Conservation (phyloP, 2,329 filamentous ascomycete species). For the Simplicillium aogashimaense region DNA sequence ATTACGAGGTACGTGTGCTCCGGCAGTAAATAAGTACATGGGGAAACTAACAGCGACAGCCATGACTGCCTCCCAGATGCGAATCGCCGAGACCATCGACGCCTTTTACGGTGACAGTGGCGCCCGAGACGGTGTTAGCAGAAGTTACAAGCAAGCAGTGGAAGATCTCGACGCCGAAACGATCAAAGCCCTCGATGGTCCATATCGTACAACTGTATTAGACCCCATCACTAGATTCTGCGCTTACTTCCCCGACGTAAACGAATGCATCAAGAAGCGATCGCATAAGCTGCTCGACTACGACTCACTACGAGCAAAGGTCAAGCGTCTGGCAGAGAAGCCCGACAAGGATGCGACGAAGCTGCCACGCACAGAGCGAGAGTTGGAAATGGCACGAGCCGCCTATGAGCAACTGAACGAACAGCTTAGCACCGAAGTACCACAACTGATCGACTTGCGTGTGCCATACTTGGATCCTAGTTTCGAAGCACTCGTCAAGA, state of each 20-base stretch:
- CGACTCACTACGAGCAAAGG: conserved; percentile 87
- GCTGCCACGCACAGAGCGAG: conserved; percentile 90
- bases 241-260: conserved; percentile 97
- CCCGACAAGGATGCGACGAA: conserved; percentile 98
- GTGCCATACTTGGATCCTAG: conserved; percentile 95
- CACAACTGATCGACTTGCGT: conserved; percentile 90
- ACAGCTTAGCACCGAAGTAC: conserved; percentile 84
- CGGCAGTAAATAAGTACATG: not conserved
- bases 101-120: conserved; percentile 97
- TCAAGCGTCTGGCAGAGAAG: conserved; percentile 95
- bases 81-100: conserved; percentile 98
- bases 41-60: conserved; percentile 37
- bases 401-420: conserved; percentile 97
- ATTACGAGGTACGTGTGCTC: conserved; percentile 55
- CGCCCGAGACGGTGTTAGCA: conserved; percentile 85
- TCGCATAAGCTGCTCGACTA: conserved; percentile 98
- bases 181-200: conserved; percentile 94
- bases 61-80: conserved; percentile 99
- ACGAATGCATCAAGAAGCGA: conserved; percentile 98
- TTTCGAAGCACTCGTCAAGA: conserved; percentile 97
- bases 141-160: conserved; percentile 97
- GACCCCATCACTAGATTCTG: conserved; percentile 95
- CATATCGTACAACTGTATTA: conserved; percentile 86
- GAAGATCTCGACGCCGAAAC: conserved; percentile 97
- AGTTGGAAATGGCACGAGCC: conserved; percentile 85